A percentile compares a stretch with the other conserved stretches of the same genome.
These are phyloP conservation scores for Cydonia oblonga DNA, from an alignment of 331 rosid species.

Conservation along the genomic window DNA sequence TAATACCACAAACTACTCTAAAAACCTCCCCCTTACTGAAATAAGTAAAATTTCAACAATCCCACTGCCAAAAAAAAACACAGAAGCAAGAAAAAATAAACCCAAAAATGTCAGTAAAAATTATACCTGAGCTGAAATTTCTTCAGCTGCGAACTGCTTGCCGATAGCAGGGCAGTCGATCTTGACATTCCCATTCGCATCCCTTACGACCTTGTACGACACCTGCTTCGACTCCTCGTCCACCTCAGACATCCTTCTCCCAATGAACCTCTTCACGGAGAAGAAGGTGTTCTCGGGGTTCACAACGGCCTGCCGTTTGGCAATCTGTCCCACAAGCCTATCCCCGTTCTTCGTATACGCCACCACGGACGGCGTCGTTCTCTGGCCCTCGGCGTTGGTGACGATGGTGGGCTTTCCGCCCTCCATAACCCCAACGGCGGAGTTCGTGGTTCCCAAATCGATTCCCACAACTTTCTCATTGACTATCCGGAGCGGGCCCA, in stretches of 20 bases:
- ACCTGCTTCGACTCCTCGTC: neutral
- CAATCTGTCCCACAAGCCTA: slow-evolving; percentile 30
- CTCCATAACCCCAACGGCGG: slow-evolving; percentile 34
- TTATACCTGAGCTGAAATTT: slow-evolving; percentile 29
- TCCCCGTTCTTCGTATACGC: slow-evolving; percentile 31
- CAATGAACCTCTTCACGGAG: slow-evolving; percentile 1
- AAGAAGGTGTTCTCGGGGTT: slow-evolving; percentile 27
- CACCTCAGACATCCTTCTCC: neutral
- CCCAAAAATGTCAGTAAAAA: neutral
- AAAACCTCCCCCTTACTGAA: neutral
- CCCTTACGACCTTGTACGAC: neutral
- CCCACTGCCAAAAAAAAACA: neutral
- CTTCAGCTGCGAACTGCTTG: slow-evolving; percentile 28
- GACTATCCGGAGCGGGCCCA: slow-evolving; percentile 17
- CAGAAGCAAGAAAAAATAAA: neutral
- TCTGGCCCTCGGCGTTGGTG: slow-evolving; percentile 29
- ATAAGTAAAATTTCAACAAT: neutral
- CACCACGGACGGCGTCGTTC: slow-evolving; percentile 33
- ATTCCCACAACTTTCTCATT: slow-evolving; percentile 31
- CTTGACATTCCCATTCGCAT: slow-evolving; percentile 28
- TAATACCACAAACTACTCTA: neutral
- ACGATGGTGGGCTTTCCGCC: slow-evolving; percentile 32
- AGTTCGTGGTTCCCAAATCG: slow-evolving; percentile 31
- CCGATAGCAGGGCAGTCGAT: slow-evolving; percentile 32
- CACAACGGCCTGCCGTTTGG: slow-evolving; percentile 31